Percentiles rank a stretch among this genome's conserved stretches.
phyloP scores from a whole-genome alignment of 768 basidiomycete species.

The Lentinula sp. region DNA sequence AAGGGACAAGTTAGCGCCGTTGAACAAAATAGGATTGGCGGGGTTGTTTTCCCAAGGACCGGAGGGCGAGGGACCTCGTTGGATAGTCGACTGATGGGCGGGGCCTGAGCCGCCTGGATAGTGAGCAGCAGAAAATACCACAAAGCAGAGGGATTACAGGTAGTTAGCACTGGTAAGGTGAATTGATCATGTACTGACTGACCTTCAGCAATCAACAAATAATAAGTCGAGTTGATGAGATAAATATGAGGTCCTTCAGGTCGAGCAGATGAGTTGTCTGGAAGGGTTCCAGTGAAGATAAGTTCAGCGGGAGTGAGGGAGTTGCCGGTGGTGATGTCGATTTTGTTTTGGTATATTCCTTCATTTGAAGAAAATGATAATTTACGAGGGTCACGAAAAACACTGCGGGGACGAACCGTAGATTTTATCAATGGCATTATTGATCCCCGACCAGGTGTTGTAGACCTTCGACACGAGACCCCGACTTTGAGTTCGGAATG shows the following conservation, averaged over 20 bases:
- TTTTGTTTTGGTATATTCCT: conserved; percentile 36
- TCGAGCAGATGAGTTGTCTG: conserved; percentile 24
- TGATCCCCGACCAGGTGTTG: conserved; percentile 31
- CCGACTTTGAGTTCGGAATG: neutral
- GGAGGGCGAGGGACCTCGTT: conserved; percentile 29
- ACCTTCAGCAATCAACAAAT: conserved; percentile 36
- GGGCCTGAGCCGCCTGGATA: conserved; percentile 26
- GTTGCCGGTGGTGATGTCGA: conserved; percentile 29
- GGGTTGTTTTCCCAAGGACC: conserved; percentile 37
- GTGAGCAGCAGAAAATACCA: neutral
- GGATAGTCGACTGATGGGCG: conserved; percentile 29
- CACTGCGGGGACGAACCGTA: conserved; percentile 21
- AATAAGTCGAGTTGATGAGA: conserved; percentile 30
- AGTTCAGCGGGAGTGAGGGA: conserved; percentile 28
- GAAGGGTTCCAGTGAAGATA: conserved; percentile 32
- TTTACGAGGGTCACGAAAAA: neutral
- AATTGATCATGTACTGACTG: neutral
- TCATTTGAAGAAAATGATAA: neutral
- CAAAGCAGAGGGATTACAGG: too few relatives aligned
- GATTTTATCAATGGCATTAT: conserved; percentile 34
- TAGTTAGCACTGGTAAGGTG: too few relatives aligned
- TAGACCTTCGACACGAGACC: conserved; percentile 21
- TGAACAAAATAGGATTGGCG: conserved; percentile 32
- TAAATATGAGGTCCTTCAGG: conserved; percentile 38
- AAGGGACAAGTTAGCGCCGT: conserved; percentile 26